Base-by-base conservation (phyloP, 2,329 filamentous ascomycete genomes). In the Neofusicoccum kwambonambiense region DNA sequence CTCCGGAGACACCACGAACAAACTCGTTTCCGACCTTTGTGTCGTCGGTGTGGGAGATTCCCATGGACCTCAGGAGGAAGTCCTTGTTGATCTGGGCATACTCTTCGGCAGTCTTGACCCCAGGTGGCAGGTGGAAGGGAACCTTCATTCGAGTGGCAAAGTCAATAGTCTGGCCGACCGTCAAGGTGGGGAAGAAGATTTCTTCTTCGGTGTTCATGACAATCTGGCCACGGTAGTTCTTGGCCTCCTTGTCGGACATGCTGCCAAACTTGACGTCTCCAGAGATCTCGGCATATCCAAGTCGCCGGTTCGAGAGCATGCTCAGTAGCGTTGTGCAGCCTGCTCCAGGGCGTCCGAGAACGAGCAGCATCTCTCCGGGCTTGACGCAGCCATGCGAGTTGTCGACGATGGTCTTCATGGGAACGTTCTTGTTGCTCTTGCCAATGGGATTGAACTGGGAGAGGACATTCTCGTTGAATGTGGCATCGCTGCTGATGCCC, bases 241-340 rank as follows among this genome's bases (percentile, higher is more conserved):
- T 79, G 7, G 78, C 78, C 67, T 83, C 74, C 27, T 79, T 72
- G 1, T 75, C 67, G 4, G 73, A 70, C 62, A 86, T 74, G 0
- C 77, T 76, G 1, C 83, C 88, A 69, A 84, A 89, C 22, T 79
- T 77, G 3, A 90, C 82, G 41, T 75, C 70, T 6, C 73, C 73
- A 2, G 67, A 54, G 52, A 72, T 41, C 34, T 68, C 63, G 2
- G 54, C 54, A 27, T 65, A 65, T 15, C 63, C 63, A 13, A 65
- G 52, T 22, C 63, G 22, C 3, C 63, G 52, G 37, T 65, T 65
- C 9, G 90, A 88, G 1, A 91, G 78, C 0, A 90, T 92, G 75
- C 95, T 93, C 17, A 96, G 82, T 0, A 96, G 80, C 0, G 92
- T 95, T 0, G 91, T 93, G 78, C 96, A 96, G 12, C 92, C 92